Conservation (phyloP, 352 stramenopile species). For the Phytophthora sp. region DNA sequence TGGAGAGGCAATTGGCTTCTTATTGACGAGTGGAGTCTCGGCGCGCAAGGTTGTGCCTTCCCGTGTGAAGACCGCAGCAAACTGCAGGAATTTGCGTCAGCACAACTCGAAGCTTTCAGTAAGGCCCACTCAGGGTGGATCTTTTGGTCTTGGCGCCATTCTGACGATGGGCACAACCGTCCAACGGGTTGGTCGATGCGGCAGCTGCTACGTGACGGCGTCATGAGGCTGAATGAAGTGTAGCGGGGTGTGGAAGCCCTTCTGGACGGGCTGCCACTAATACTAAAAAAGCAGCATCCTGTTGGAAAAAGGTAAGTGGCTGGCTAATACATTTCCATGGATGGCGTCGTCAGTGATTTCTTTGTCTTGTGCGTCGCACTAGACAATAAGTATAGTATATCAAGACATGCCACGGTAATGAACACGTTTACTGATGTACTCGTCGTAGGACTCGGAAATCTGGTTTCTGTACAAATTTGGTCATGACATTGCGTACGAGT, state of each 20-base stretch:
- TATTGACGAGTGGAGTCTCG: slow-evolving; percentile 87
- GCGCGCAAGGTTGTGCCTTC: slow-evolving; percentile 63
- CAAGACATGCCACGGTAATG: no score
- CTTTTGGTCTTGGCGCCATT: slow-evolving; percentile 88
- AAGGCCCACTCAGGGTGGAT: slow-evolving; percentile 80
- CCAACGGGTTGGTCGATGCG: slow-evolving; percentile 80
- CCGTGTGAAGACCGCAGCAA: slow-evolving; percentile 47
- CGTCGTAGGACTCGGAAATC: no score
- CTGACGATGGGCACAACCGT: slow-evolving; percentile 62
- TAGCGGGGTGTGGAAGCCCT: neutral
- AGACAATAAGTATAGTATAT: no score
- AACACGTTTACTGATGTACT: no score
- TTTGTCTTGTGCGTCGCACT: no score
- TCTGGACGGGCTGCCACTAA: neutral
- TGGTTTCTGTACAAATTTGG: no score
- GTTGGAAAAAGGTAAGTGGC: no score
- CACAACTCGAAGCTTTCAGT: slow-evolving; percentile 63
- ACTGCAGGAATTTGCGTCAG: slow-evolving; percentile 59
- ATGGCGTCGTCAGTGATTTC: no score
- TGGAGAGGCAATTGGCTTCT: slow-evolving; percentile 82
- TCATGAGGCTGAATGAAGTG: slow-evolving; percentile 42
- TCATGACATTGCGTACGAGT: no score
- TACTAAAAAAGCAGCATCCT: no score
- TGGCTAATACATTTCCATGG: no score
- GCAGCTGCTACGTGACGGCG: slow-evolving; percentile 76